These are phyloP conservation scores for Aulographum hederae DNA, from an alignment of 2,329 filamentous ascomycete species.

Conservation along the genomic window DNA sequence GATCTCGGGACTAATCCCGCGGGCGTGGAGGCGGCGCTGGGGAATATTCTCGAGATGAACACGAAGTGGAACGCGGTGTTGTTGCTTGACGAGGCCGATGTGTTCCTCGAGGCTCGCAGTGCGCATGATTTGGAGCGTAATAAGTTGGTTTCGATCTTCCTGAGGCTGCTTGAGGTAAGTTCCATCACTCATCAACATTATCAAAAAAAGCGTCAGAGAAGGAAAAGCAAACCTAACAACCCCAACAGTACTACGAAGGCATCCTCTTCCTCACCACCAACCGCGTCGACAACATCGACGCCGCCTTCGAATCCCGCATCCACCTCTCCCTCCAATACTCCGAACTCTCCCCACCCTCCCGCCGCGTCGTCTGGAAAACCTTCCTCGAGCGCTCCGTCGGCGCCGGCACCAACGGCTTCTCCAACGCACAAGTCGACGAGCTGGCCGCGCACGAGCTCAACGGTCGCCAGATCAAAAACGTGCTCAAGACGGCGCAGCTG, in stretches of 20 bases:
- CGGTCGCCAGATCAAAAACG: constrained; percentile 9
- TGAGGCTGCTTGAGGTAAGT: constrained; percentile 5
- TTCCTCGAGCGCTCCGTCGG: constrained; percentile 4
- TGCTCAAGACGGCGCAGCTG: constrained; percentile 8
- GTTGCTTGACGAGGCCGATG: constrained; percentile 9
- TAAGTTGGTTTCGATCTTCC: constrained; percentile 10
- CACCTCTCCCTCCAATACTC: constrained; percentile 11
- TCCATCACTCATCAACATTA: too few relatives aligned
- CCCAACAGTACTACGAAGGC: constrained; percentile 12
- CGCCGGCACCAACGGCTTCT: constrained; percentile 3
- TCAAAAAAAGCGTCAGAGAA: too few relatives aligned
- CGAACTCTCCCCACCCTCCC: constrained; percentile 6
- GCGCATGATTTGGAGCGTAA: constrained; percentile 6
- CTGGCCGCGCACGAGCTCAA: constrained; percentile 7
- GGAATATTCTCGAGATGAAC: constrained; percentile 28
- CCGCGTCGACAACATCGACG: constrained; percentile 12
- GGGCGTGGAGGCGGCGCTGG: constrained; percentile 25
- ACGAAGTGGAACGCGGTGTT: constrained; percentile 10
- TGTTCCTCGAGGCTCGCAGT: constrained; percentile 9
- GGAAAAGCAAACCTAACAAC: too few relatives aligned
- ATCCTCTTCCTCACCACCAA: constrained; percentile 16
- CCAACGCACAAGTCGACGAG: constrained; percentile 3
- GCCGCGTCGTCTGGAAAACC: constrained; percentile 6
- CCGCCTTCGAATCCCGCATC: constrained; percentile 13
- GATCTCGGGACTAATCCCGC: constrained; percentile 27